phyloP scores from a whole-genome alignment of 805 yeast species.

The Metschnikowia picachoensis region DNA sequence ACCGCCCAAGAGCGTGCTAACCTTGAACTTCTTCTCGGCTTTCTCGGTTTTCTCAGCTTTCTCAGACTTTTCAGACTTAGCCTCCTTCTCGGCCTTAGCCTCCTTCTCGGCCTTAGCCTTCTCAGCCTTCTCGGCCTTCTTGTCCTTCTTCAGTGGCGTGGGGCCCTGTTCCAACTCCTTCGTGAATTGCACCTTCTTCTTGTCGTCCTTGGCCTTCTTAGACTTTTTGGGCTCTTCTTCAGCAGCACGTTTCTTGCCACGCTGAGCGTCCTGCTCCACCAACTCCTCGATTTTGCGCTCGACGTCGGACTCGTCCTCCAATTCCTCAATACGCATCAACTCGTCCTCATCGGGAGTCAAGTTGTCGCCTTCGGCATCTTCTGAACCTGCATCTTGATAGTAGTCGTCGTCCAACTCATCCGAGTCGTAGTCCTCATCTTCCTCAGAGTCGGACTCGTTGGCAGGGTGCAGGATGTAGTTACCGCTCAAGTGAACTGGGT shows the following conservation, averaged over 20 bases:
- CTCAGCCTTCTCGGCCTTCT: slow-evolving; percentile 11
- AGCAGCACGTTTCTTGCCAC: slow-evolving; percentile 26
- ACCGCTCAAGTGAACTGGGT: slow-evolving; percentile 88
- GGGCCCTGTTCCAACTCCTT: slow-evolving; percentile 95
- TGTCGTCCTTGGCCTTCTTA: slow-evolving; percentile 46
- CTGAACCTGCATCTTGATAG: slow-evolving; percentile 44
- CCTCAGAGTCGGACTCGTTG: slow-evolving; percentile 41
- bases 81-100: no score
- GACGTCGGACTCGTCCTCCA: slow-evolving; percentile 66
- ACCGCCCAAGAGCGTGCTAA: slow-evolving; percentile 88
- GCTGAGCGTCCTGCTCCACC: slow-evolving; percentile 51
- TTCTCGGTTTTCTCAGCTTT: slow-evolving; percentile 10
- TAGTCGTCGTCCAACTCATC: slow-evolving; percentile 34
- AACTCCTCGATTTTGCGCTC: slow-evolving; percentile 73
- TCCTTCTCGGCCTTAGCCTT: slow-evolving; percentile 19
- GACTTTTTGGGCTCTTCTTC: slow-evolving; percentile 32
- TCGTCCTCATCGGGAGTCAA: slow-evolving; percentile 79
- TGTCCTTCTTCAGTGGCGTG: slow-evolving; percentile 45
- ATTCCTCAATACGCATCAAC: slow-evolving; percentile 54
- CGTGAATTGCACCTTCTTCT: slow-evolving; percentile 78
- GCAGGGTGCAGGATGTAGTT: slow-evolving; percentile 95
- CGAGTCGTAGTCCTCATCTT: slow-evolving; percentile 43
- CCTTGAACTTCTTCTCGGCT: slow-evolving; percentile 50
- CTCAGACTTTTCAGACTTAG: slow-evolving; percentile 15
- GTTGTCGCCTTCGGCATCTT: slow-evolving; percentile 48